A percentile compares a stretch with the other conserved stretches of the same genome.
Evolutionary conservation across 108 stramenopile species (phyloP).

Genomic region (Schizochytrium sp.): DNA sequence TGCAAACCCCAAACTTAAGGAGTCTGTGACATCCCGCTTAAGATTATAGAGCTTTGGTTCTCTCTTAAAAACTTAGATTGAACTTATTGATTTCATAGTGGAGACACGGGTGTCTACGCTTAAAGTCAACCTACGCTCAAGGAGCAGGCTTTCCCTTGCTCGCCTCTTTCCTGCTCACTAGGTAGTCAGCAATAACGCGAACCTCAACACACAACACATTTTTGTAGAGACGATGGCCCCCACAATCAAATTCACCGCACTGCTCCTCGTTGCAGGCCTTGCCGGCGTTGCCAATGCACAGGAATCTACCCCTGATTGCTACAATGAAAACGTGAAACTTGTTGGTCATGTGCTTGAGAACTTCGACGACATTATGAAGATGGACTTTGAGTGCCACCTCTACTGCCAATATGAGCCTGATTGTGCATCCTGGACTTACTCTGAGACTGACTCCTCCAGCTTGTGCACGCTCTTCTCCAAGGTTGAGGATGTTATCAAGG

Average conservation of each 20-base stretch:
- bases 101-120: too few species aligned
- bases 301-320: neutral
- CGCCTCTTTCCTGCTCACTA: too few species aligned
- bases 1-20: too few species aligned
- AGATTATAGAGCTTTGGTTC: too few species aligned
- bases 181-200: too few species aligned
- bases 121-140: too few species aligned
- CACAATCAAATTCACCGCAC: neutral
- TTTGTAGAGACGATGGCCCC: too few species aligned
- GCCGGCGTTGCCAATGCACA: neutral
- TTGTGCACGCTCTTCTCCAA: neutral
- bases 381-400: conserved; percentile 28
- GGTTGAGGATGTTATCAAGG: neutral
- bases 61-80: too few species aligned
- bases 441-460: neutral
- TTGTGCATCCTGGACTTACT: neutral
- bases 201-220: too few species aligned
- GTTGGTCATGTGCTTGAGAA: neutral
- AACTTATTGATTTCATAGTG: too few species aligned
- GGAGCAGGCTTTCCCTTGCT: too few species aligned
- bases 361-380: conserved; percentile 10
- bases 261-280: neutral
- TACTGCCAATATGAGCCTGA: conserved; percentile 11
- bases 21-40: too few species aligned
- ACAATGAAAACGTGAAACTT: neutral